A percentile compares a stretch with the other conserved stretches of the same genome.
These are phyloP conservation scores for Delonix regia DNA, from an alignment of 306 rosid genomes.

Conservation along the genomic window DNA sequence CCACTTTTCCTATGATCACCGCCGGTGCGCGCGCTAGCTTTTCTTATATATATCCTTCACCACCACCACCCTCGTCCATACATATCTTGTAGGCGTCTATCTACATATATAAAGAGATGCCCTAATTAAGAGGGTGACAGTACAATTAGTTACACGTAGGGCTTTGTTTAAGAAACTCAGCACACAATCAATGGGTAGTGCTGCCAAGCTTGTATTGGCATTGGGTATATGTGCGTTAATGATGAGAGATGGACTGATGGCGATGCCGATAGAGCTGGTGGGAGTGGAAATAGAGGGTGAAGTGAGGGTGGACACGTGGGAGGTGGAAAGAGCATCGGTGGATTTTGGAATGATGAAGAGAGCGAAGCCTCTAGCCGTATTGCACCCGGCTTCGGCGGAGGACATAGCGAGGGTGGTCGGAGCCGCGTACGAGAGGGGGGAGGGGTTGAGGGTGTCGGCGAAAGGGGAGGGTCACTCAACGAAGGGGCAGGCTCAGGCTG, in stretches of 20 bases:
- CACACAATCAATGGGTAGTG: background rate
- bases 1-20: background rate
- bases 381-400: slow-evolving; percentile 64
- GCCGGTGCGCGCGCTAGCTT: background rate
- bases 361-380: slow-evolving; percentile 53
- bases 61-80: background rate
- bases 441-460: slow-evolving; percentile 67
- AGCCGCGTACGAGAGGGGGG: slow-evolving; percentile 48
- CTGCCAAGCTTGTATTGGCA: slow-evolving; percentile 28
- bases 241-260: slow-evolving; percentile 59
- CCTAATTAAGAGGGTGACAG: background rate
- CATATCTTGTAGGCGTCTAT: background rate
- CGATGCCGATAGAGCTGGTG: slow-evolving; percentile 39
- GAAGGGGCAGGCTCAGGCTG: slow-evolving; percentile 73
- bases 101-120: too few relatives aligned
- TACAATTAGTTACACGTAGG: background rate
- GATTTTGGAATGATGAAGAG: slow-evolving; percentile 74
- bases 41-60: background rate
- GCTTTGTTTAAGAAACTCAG: background rate
- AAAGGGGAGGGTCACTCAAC: slow-evolving; percentile 94
- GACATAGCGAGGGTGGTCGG: slow-evolving; percentile 57
- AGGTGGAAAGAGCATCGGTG: slow-evolving; percentile 56
- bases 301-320: slow-evolving; percentile 54
- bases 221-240: slow-evolving; percentile 59
- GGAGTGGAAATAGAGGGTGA: slow-evolving; percentile 63